Base-by-base conservation (phyloP, 257 asterid genomes). In the Lycium barbarum region DNA sequence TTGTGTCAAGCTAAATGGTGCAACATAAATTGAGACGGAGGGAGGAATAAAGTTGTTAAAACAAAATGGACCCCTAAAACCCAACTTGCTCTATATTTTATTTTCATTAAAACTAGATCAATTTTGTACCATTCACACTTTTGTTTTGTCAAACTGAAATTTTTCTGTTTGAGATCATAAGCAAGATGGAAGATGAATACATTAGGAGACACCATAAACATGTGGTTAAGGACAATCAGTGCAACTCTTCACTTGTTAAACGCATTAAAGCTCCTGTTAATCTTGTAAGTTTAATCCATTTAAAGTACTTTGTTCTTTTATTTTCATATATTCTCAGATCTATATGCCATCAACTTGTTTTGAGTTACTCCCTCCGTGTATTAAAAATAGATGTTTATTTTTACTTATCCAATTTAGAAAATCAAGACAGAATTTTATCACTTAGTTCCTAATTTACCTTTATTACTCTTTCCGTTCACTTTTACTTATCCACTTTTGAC, bases 221-320 rank as follows among this genome's bases (percentile, higher is more conserved):
- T 26, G 91, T 94, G 54, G 93, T 94, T 17, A 85, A 86, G 14
- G 95, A 85, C 22, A 88, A 92, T 83, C 98, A 94, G 93, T 93
- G 98, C 87, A 90, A 91, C 5, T 95, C 99, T 0, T 91, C 93
- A 47, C 84, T 95, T 83, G 94, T 94, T 86, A 95, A 94, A 80
- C 98, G 90, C 89, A 90, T 94, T 93, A 95, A 89, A 84, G 98
- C 99, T 84, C 99, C 97, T 54, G 88, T 91, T 84, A 98, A 94
- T 79, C 96, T 95, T 12, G 99, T 95, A 80, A 91, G 94, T 7
- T 76, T 63, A 18, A 62, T 38, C 58, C n/a, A 7, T 36, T 58
- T 5, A 9, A 0, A 26, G 3, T 54, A 51, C 67, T 26, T 3
- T 7, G 8, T n/a, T 7, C 4, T 47, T 26, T 17, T 57, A 26